Evolutionary conservation across 1,284 basidiomycete species (phyloP), one percentile per base, ranked within the genome.

Genomic region (Microbotryomycetes sp.): DNA sequence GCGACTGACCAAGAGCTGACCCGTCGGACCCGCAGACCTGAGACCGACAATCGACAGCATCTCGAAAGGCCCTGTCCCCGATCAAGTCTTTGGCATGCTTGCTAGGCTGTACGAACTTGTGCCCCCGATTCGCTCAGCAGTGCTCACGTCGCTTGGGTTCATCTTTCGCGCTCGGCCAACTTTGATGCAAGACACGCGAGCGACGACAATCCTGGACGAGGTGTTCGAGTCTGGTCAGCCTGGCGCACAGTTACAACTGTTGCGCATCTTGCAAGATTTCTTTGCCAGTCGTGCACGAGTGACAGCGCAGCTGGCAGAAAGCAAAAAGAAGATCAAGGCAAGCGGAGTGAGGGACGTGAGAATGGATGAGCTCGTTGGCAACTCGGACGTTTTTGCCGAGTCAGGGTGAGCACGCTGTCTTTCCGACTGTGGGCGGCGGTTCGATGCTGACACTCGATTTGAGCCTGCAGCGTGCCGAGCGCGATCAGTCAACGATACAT

Each of bases 401-500:
- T 96, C 94, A 22, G 91, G 87, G 92, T 94, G 76, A 69, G 82
- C 72, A 73, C 23, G 0, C 9, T 6, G 22, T 28, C 7, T 46
- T 29, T 6, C 47, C 55, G 47, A 30, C 19, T 45, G 29, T 28
- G 16, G 7, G 1, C 14, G 29, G 36, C 32, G 56, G 53, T n/a
- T n/a, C n/a, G n/a, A 9, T 14, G 46, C 25, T 54, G 49, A 7
- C 7, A 56, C 28, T n/a, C 29, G 29, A 54, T 36, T 30, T 32
- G n/a, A 25, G 29, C 52, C 15, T 32, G 4, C 67, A 94, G 93
- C 49, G 89, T 97, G 56, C 90, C 89, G 74, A 93, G 92, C 1
- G 88, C 90, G 3, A 82, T 98, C 42, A 86, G 97, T 2, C 96
- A 98, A 73, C 86, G 92, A 31, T 97, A 97, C 72, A 80, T 97